Conservation (phyloP, 768 basidiomycete genomes). For the Boletus insuetus region DNA sequence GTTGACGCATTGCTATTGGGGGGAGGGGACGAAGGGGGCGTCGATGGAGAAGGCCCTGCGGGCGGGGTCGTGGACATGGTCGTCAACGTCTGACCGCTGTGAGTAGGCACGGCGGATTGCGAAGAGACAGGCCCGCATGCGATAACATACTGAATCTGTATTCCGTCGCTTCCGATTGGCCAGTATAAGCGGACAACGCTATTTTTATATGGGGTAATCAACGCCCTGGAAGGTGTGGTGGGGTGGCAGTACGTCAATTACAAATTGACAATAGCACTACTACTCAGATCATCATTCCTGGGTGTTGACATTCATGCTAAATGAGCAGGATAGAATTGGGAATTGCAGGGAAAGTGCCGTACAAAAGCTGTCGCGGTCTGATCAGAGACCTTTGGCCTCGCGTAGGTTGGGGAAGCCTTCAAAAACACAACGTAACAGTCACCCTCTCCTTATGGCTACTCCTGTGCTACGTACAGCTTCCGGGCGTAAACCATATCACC, state of each 20-base stretch:
- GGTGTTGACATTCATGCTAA: too few relatives aligned
- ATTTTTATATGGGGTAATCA: slow-evolving; percentile 2
- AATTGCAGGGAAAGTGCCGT: too few relatives aligned
- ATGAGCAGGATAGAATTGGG: too few relatives aligned
- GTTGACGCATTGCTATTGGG: slow-evolving; percentile 17
- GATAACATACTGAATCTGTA: background rate
- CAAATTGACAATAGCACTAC: background rate
- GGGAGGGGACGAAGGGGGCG: slow-evolving; percentile 1
- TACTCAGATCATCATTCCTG: too few relatives aligned
- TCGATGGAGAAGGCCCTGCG: background rate
- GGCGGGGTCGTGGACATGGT: slow-evolving; percentile 23
- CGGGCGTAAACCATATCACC: slow-evolving; percentile 20
- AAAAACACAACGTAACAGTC: too few relatives aligned
- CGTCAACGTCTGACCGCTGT: slow-evolving; percentile 5
- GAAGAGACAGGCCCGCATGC: background rate
- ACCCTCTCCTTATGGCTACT: too few relatives aligned
- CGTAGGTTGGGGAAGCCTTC: too few relatives aligned
- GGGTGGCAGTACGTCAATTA: background rate
- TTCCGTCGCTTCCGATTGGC: slow-evolving; percentile 16
- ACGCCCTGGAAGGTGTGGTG: background rate
- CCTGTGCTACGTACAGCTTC: background rate
- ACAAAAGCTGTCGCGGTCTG: too few relatives aligned
- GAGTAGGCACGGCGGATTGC: background rate
- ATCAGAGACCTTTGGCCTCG: too few relatives aligned
- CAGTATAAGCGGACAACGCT: background rate